Percentiles rank a stretch among this genome's conserved stretches.
These are phyloP conservation scores for Candida arabinofermentans DNA, from an alignment of 805 yeast genomes.

Conservation along the genomic window DNA sequence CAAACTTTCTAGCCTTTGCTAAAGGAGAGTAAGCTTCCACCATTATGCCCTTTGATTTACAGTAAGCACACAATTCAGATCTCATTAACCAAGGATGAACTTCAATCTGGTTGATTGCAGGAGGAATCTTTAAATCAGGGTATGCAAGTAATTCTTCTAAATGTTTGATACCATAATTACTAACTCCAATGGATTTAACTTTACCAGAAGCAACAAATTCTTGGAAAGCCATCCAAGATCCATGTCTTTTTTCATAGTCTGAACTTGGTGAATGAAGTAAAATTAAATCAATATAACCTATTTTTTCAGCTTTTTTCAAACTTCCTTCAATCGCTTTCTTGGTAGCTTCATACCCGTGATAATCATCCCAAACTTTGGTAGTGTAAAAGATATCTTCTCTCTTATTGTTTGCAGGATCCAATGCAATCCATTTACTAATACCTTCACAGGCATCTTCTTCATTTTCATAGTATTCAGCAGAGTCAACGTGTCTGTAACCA, in stretches of 20 bases:
- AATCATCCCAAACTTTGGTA: conserved; percentile 32
- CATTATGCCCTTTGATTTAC: conserved; percentile 41
- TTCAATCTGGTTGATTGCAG: conserved; percentile 49
- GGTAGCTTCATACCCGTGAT: conserved; percentile 36
- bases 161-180: conserved; percentile 58
- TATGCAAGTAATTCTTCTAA: conserved; percentile 48
- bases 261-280: conserved; percentile 53
- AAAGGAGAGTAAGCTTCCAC: conserved; percentile 65
- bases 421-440: conserved; percentile 39
- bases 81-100: conserved; percentile 49
- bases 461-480: conserved; percentile 66
- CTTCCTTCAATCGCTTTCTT: conserved; percentile 39
- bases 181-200: conserved; percentile 56
- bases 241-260: conserved; percentile 39
- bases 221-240: conserved; percentile 53
- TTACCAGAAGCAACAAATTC: conserved; percentile 48
- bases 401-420: conserved; percentile 22
- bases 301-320: conserved; percentile 37
- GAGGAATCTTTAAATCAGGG: conserved; percentile 39
- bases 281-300: conserved; percentile 51
- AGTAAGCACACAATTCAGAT: conserved; percentile 40
- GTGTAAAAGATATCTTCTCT: conserved; percentile 39
- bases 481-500: conserved; percentile 74
- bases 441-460: conserved; percentile 61
- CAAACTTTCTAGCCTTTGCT: conserved; percentile 47